phyloP scores from a whole-genome alignment of 768 basidiomycete genomes.

The Tricholomella constricta region DNA sequence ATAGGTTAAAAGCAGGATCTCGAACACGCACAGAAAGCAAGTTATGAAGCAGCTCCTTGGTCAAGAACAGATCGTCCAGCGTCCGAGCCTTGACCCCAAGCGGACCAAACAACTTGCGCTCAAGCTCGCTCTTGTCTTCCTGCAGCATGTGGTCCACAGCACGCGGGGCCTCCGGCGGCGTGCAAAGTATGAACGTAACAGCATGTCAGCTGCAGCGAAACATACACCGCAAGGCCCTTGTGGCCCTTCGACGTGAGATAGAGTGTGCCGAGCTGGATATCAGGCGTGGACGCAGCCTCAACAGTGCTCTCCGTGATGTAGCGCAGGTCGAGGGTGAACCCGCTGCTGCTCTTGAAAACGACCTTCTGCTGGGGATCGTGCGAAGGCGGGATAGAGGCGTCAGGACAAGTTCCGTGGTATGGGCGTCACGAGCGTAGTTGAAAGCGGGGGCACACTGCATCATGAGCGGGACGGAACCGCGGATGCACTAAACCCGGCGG shows the following conservation, averaged over 20 bases:
- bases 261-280: constrained; percentile 57
- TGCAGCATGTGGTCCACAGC: no score
- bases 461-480: constrained; percentile 75
- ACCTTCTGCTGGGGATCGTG: constrained; percentile 46
- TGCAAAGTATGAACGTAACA: constrained; percentile 86
- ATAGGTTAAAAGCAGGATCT: background rate
- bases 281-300: constrained; percentile 38
- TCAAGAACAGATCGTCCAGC: constrained; percentile 71
- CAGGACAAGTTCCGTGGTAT: constrained; percentile 62
- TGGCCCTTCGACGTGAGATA: constrained; percentile 73
- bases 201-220: constrained; percentile 69
- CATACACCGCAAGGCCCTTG: constrained; percentile 63
- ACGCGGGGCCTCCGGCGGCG: constrained; percentile 47
- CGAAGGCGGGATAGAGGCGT: constrained; percentile 33
- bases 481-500: constrained; percentile 83
- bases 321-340: constrained; percentile 71
- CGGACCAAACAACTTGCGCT: background rate
- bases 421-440: constrained; percentile 83
- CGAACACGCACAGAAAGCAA: constrained; percentile 49
- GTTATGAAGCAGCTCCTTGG: constrained; percentile 58
- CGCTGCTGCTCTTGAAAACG: constrained; percentile 57
- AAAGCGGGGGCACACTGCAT: constrained; percentile 96
- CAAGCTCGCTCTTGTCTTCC: background rate
- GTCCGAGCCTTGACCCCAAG: constrained; percentile 43
- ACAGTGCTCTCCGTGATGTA: no score